Percentiles rank a stretch among this genome's conserved stretches.
Conservation (phyloP, 129 eudicot species). For the Chrysanthemum lavandulifolium region DNA sequence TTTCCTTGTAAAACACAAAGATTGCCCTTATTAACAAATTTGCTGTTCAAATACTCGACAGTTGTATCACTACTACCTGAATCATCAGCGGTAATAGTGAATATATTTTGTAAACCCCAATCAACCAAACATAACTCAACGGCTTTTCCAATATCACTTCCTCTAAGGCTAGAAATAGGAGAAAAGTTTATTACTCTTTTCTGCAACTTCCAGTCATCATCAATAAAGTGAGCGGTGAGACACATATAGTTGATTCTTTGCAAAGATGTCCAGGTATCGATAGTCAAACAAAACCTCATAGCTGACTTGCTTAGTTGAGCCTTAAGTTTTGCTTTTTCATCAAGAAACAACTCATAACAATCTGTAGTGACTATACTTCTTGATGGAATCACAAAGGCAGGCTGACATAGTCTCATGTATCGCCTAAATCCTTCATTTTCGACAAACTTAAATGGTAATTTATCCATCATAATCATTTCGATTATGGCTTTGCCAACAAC, state of each 20-base stretch:
- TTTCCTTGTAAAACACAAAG: constrained; percentile 18
- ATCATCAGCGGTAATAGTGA: constrained; percentile 31
- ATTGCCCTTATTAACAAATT: neutral
- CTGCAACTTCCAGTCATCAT: constrained; percentile 32
- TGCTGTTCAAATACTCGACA: constrained; percentile 11
- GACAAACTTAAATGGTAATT: neutral
- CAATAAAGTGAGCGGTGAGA: constrained; percentile 29
- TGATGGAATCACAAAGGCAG: constrained; percentile 13
- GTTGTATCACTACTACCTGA: constrained; percentile 20
- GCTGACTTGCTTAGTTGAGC: constrained; percentile 5
- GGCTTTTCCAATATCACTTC: constrained; percentile 14
- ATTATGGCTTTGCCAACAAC: neutral
- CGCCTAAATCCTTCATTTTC: constrained; percentile 5
- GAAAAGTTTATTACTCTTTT: constrained; percentile 27
- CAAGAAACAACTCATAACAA: constrained; percentile 7
- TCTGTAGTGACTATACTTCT: neutral
- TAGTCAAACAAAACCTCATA: constrained; percentile 4
- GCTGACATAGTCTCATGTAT: constrained; percentile 5
- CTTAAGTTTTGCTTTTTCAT: constrained; percentile 16
- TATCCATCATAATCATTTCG: neutral
- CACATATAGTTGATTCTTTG: constrained; percentile 1
- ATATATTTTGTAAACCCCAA: constrained; percentile 27
- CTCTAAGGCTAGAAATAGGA: constrained; percentile 19
- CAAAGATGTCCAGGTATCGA: neutral
- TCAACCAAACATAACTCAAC: constrained; percentile 22